Conservation (phyloP, 169 alveolate species). For the Eimeria tenella region DNA sequence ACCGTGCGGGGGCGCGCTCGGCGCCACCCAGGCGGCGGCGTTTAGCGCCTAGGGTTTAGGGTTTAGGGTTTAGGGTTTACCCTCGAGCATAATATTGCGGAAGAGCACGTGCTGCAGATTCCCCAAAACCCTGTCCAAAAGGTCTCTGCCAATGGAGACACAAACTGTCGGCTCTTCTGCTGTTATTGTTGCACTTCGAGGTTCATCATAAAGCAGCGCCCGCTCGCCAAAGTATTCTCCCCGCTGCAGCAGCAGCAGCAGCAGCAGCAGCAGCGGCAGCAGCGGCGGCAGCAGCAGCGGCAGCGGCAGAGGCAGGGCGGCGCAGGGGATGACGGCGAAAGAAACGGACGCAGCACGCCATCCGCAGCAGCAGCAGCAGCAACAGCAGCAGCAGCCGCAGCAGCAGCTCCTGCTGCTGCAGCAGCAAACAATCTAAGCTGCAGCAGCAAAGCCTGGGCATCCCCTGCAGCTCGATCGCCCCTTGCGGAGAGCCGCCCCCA, state of each 20-base stretch:
- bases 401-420: background rate
- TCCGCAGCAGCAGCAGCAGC: too few relatives aligned
- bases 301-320: background rate
- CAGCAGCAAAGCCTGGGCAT: too few relatives aligned
- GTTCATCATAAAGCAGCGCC: slow-evolving; percentile 94
- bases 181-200: slow-evolving; percentile 95
- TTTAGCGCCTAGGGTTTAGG: slow-evolving; percentile 11
- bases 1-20: background rate
- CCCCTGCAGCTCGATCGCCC: too few relatives aligned
- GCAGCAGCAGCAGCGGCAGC: slow-evolving; percentile 46
- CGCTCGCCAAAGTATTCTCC: slow-evolving; percentile 97
- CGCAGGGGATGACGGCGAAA: too few relatives aligned
- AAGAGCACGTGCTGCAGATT: slow-evolving; percentile 91
- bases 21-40: background rate
- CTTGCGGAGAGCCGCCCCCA: too few relatives aligned
- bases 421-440: background rate
- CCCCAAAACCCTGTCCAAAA: slow-evolving; percentile 90
- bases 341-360: background rate
- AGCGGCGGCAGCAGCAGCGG: slow-evolving; percentile 11
- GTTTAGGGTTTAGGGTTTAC: slow-evolving; percentile 18
- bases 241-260: slow-evolving; percentile 70
- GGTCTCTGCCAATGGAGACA: slow-evolving; percentile 88
- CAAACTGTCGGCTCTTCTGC: slow-evolving; percentile 91
- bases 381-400: background rate
- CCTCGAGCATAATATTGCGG: slow-evolving; percentile 88